These are phyloP conservation scores for Nicotiana tabacum DNA, from an alignment of 257 asterid species.

Conservation along the genomic window DNA sequence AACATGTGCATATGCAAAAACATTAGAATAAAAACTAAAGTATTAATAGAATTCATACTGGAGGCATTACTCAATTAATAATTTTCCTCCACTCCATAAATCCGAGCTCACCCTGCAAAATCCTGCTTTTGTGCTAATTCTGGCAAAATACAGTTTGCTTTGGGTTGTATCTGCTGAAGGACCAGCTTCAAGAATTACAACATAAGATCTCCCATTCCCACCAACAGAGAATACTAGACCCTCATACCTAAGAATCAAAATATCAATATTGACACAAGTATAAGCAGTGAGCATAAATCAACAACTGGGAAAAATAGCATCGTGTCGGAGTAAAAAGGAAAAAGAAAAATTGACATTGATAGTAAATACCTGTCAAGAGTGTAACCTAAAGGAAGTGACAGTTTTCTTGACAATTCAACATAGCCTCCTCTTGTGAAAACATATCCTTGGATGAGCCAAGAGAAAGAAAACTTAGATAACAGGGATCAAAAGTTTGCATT, in stretches of 20 bases:
- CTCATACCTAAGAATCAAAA: slow-evolving; percentile 55
- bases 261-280: slow-evolving; percentile 5
- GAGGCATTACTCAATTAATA: neutral
- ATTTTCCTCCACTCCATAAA: neutral
- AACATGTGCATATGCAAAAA: neutral
- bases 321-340: neutral
- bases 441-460: slow-evolving; percentile 45
- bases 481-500: neutral
- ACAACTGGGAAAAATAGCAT: neutral
- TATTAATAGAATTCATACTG: neutral
- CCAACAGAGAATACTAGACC: slow-evolving; percentile 94
- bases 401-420: slow-evolving; percentile 64
- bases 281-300: neutral
- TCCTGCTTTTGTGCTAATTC: slow-evolving; percentile 90
- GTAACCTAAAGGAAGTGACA: slow-evolving; percentile 80
- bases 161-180: slow-evolving; percentile 69
- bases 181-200: slow-evolving; percentile 87
- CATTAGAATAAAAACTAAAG: slow-evolving; percentile 1
- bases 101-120: slow-evolving; percentile 80
- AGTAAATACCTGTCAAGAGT: slow-evolving; percentile 81
- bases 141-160: slow-evolving; percentile 76
- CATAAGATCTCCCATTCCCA: slow-evolving; percentile 92
- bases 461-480: neutral
- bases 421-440: slow-evolving; percentile 92
- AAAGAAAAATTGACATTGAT: neutral